These are phyloP conservation scores for Helotiales sp. DNA, from an alignment of 2,329 filamentous ascomycete genomes.

Conservation along the genomic window DNA sequence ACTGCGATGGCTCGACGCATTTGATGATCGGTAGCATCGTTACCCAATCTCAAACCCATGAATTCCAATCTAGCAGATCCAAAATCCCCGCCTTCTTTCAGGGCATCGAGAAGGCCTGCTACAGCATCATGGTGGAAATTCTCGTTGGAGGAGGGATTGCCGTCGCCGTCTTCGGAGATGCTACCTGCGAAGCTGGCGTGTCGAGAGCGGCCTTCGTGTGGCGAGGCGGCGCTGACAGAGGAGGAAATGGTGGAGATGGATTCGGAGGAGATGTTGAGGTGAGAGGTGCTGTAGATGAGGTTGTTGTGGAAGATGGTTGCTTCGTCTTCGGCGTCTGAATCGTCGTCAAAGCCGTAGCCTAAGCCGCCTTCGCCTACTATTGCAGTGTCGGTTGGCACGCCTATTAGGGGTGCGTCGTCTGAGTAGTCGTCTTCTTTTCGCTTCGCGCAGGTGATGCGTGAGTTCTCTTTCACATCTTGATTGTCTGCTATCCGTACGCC, in stretches of 20 bases:
- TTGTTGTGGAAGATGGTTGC: slow-evolving; percentile 57
- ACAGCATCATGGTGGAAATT: slow-evolving; percentile 89
- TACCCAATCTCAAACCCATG: slow-evolving; percentile 87
- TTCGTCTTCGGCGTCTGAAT: slow-evolving; percentile 62
- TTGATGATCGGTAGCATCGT: slow-evolving; percentile 87
- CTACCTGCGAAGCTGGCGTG: slow-evolving; percentile 76
- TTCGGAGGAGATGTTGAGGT: slow-evolving; percentile 50
- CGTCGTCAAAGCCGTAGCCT: slow-evolving; percentile 69
- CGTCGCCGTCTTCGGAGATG: slow-evolving; percentile 65
- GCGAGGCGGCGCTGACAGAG: slow-evolving; percentile 49
- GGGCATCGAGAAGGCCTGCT: slow-evolving; percentile 81
- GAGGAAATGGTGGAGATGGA: slow-evolving; percentile 71
- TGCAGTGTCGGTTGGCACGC: slow-evolving; percentile 51
- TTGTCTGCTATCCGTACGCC: slow-evolving; percentile 73
- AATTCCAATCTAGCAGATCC: slow-evolving; percentile 86
- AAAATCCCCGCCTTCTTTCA: slow-evolving; percentile 79
- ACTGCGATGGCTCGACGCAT: slow-evolving; percentile 85
- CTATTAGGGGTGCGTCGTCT: slow-evolving; percentile 24
- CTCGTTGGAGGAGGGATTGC: slow-evolving; percentile 50
- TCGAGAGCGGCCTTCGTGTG: slow-evolving; percentile 55
- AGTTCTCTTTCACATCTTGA: slow-evolving; percentile 48
- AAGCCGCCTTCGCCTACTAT: slow-evolving; percentile 63
- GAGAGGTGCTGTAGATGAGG: slow-evolving; percentile 44
- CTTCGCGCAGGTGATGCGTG: slow-evolving; percentile 51
- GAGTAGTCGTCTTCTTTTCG: slow-evolving; percentile 47